Conservation (phyloP, 2,329 filamentous ascomycete genomes). For the Dryadomyces quercus-mongolicae region DNA sequence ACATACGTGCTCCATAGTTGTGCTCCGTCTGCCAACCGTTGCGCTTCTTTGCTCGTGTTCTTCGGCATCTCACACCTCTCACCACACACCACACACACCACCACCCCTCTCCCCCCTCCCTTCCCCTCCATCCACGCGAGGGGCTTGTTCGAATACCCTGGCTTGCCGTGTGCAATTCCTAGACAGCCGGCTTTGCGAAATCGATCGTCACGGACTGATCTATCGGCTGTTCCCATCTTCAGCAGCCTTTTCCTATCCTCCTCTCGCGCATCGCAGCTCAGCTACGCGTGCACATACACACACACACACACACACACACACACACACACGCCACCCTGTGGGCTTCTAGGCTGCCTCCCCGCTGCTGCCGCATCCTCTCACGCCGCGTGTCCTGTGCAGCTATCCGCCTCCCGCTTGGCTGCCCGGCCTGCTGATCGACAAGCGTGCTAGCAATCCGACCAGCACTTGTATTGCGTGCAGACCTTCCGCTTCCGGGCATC, state of each 20-base stretch:
- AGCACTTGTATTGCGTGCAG: not conserved
- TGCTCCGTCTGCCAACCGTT: not conserved
- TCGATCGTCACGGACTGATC: slow-evolving; percentile 7
- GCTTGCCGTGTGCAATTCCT: not conserved
- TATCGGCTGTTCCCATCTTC: not conserved
- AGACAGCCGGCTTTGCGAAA: not conserved
- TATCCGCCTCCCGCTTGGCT: too few species aligned
- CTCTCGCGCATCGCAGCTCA: not conserved
- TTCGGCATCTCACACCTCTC: not conserved
- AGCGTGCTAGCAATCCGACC: not conserved
- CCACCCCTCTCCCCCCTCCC: not conserved
- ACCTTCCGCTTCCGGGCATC: not conserved
- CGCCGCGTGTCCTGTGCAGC: too few species aligned
- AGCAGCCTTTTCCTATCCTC: not conserved
- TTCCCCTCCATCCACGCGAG: not conserved
- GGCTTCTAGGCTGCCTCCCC: too few species aligned
- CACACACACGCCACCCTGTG: too few species aligned
- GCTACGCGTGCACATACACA: not conserved
- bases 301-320: not conserved
- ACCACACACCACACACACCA: not conserved
- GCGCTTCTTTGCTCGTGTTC: not conserved
- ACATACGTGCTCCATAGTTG: not conserved
- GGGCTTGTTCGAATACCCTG: not conserved
- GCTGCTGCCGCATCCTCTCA: too few species aligned
- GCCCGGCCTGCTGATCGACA: not conserved